These are phyloP conservation scores for Nicotiana tomentosiformis DNA, from an alignment of 257 asterid species.

Conservation along the genomic window DNA sequence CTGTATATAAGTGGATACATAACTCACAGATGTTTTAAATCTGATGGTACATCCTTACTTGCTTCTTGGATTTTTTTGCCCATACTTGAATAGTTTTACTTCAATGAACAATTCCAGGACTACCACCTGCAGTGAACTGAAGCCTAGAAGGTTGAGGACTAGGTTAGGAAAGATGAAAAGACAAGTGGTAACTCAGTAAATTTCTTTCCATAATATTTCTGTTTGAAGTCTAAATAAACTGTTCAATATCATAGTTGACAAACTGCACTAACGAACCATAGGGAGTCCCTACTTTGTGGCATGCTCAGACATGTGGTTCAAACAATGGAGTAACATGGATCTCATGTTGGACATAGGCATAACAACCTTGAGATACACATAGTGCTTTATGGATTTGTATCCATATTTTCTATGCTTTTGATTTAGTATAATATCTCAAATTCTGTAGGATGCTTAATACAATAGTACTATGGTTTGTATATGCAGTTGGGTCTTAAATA, in stretches of 20 bases:
- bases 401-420: not conserved
- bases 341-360: not conserved
- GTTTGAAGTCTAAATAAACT: not conserved
- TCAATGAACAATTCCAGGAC: not conserved
- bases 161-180: not conserved
- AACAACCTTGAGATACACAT: not conserved
- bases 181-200: not conserved
- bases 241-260: not conserved
- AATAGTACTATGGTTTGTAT: not conserved
- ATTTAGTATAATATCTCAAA: not conserved
- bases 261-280: not conserved
- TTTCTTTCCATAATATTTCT: not conserved
- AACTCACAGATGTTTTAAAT: not conserved
- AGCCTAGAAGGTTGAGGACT: slow-evolving; percentile 3
- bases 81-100: not conserved
- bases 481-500: not conserved
- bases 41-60: not conserved
- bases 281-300: not conserved
- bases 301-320: not conserved
- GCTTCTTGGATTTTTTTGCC: not conserved
- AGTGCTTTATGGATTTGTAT: not conserved
- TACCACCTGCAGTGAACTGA: not conserved
- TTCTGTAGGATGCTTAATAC: not conserved
- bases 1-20: not conserved
- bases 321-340: not conserved